Conservation (phyloP, 805 yeast species). For the Wickerhamiella sergipiensis region DNA sequence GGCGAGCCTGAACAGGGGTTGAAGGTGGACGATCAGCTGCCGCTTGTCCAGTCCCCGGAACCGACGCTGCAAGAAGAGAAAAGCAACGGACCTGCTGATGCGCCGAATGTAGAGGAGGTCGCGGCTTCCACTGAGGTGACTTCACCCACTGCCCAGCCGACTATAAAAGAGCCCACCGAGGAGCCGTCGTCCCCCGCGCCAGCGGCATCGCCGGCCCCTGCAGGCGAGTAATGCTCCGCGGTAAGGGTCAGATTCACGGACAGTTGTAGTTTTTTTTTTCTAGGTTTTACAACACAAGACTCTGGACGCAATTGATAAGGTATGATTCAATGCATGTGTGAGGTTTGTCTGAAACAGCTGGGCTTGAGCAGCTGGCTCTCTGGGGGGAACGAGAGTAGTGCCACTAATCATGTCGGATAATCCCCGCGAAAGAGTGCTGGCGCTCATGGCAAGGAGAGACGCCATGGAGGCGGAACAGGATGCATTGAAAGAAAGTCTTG, state of each 20-base stretch:
- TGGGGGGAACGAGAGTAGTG: background rate
- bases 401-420: background rate
- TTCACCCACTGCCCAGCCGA: background rate
- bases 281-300: no score
- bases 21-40: background rate
- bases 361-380: no score
- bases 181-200: background rate
- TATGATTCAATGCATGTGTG: no score
- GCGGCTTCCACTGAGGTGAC: background rate
- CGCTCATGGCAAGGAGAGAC: slow-evolving; percentile 12
- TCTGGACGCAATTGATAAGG: no score
- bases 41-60: background rate
- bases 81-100: background rate
- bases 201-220: no score
- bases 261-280: no score
- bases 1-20: background rate
- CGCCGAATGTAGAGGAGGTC: background rate
- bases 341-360: no score
- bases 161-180: background rate
- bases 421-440: slow-evolving; percentile 9
- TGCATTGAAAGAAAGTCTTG: slow-evolving; percentile 31
- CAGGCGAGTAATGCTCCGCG: no score
- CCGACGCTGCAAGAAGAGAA: background rate
- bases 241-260: no score
- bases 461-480: slow-evolving; percentile 31